phyloP scores from a whole-genome alignment of 176 grass and related monocot genomes.

The Eremochloa ophiuroides region DNA sequence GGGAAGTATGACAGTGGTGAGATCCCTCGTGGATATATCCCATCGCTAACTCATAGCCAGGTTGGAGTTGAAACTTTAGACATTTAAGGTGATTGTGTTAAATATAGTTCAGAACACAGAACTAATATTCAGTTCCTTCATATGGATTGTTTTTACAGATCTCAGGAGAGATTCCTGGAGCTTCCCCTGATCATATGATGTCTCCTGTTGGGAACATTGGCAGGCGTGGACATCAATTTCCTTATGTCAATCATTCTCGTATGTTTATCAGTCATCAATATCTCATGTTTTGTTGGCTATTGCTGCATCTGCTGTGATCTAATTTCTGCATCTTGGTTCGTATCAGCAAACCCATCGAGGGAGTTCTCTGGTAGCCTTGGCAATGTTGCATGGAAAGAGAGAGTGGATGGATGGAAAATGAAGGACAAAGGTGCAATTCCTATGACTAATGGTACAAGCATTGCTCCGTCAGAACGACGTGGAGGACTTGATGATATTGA shows the following conservation, averaged over 20 bases:
- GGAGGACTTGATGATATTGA: slow-evolving; percentile 77
- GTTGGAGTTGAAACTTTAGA: slow-evolving; percentile 22
- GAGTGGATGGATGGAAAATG: slow-evolving; percentile 99
- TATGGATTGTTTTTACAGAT: slow-evolving; percentile 43
- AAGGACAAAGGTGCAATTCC: slow-evolving; percentile 85
- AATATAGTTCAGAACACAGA: background rate
- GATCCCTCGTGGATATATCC: slow-evolving; percentile 79
- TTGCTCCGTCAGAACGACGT: slow-evolving; percentile 87
- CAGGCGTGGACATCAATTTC: slow-evolving; percentile 70
- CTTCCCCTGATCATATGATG: slow-evolving; percentile 91
- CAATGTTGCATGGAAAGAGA: slow-evolving; percentile 98
- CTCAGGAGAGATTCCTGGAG: slow-evolving; percentile 81
- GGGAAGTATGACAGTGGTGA: slow-evolving; percentile 93
- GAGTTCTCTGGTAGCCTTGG: slow-evolving; percentile 91
- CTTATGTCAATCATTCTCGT: slow-evolving; percentile 80
- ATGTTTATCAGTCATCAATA: slow-evolving; percentile 19
- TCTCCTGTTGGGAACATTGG: slow-evolving; percentile 72
- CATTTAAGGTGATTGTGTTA: background rate
- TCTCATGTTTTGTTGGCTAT: background rate
- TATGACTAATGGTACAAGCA: slow-evolving; percentile 91
- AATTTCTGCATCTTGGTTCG: slow-evolving; percentile 21
- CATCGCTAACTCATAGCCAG: slow-evolving; percentile 76
- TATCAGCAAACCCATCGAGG: slow-evolving; percentile 77
- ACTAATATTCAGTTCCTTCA: background rate
- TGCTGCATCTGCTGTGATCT: slow-evolving; percentile 4